Percentiles rank a stretch among this genome's conserved stretches.
Conservation (phyloP, 495 filamentous ascomycete species). For the Ramalina intermedia region DNA sequence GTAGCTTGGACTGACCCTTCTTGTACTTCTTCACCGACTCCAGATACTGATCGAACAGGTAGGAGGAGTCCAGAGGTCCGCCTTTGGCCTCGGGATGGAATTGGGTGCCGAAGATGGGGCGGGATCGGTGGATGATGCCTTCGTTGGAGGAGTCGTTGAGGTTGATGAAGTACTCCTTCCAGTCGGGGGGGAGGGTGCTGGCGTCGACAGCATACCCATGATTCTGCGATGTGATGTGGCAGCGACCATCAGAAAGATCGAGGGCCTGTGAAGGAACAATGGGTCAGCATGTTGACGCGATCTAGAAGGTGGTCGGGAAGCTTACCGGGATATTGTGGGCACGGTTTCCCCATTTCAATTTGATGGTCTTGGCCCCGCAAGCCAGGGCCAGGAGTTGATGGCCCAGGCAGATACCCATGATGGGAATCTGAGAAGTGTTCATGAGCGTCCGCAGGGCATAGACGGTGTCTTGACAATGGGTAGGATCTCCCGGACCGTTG, state of each 20-base stretch:
- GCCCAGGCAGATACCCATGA: constrained; percentile 95
- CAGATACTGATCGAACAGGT: constrained; percentile 92
- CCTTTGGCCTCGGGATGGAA: constrained; percentile 98
- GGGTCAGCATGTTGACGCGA: no score
- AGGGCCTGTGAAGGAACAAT: constrained; percentile 43
- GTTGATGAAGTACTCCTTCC: constrained; percentile 97
- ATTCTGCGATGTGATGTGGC: constrained; percentile 97
- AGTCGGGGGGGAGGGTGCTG: constrained; percentile 64
- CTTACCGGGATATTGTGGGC: constrained; percentile 70
- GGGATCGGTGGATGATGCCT: constrained; percentile 82
- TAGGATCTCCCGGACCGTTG: constrained; percentile 95
- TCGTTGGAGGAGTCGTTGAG: constrained; percentile 39
- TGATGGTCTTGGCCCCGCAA: constrained; percentile 71
- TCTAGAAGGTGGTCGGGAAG: no score
- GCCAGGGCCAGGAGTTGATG: constrained; percentile 89
- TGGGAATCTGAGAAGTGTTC: constrained; percentile 75
- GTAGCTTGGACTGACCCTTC: constrained; percentile 53
- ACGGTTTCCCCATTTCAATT: constrained; percentile 63
- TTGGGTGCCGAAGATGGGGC: constrained; percentile 95
- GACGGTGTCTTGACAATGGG: constrained; percentile 84
- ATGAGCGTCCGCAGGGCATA: constrained; percentile 80
- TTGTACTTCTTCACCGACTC: constrained; percentile 82
- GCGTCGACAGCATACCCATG: constrained; percentile 96
- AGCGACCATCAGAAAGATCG: constrained; percentile 86
- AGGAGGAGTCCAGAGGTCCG: constrained; percentile 82